phyloP scores from a whole-genome alignment of 1,284 basidiomycete genomes.

The Mycena sp. region DNA sequence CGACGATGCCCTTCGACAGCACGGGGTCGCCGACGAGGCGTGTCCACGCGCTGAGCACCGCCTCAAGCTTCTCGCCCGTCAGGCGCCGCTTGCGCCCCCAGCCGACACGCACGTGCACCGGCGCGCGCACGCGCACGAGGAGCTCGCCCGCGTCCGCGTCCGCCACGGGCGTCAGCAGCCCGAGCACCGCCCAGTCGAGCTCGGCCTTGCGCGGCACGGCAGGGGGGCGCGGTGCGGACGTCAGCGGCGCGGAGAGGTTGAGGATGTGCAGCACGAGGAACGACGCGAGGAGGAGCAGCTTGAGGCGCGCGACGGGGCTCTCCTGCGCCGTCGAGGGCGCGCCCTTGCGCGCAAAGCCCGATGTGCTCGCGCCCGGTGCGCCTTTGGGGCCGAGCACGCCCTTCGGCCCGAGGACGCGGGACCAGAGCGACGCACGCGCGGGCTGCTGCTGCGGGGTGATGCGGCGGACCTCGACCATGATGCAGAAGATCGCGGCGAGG shows the following conservation, averaged over 20 bases:
- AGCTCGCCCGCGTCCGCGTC: background rate
- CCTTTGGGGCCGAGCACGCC: constrained; percentile 59
- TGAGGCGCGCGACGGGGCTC: background rate
- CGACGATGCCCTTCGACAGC: constrained; percentile 95
- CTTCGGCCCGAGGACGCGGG: constrained; percentile 68
- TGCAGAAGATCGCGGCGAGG: constrained; percentile 86
- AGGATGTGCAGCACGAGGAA: constrained; percentile 36
- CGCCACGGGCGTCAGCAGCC: constrained; percentile 56
- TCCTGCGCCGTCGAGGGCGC: too few relatives aligned
- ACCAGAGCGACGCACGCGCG: background rate
- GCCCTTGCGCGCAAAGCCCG: too few relatives aligned
- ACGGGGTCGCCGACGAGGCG: constrained; percentile 95
- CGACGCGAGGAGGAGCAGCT: background rate
- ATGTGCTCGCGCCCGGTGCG: too few relatives aligned
- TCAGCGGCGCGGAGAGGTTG: too few relatives aligned
- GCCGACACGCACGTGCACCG: constrained; percentile 27
- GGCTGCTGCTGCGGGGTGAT: constrained; percentile 15
- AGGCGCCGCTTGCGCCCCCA: constrained; percentile 31
- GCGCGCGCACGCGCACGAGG: constrained; percentile 23
- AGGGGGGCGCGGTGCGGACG: constrained; percentile 31
- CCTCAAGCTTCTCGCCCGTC: constrained; percentile 60
- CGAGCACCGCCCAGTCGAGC: constrained; percentile 68
- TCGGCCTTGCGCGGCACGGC: constrained; percentile 53
- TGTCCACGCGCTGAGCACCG: constrained; percentile 95
- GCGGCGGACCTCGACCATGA: constrained; percentile 80